phyloP scores from a whole-genome alignment of 345 rosid genomes.

The Gossypium herbaceum region DNA sequence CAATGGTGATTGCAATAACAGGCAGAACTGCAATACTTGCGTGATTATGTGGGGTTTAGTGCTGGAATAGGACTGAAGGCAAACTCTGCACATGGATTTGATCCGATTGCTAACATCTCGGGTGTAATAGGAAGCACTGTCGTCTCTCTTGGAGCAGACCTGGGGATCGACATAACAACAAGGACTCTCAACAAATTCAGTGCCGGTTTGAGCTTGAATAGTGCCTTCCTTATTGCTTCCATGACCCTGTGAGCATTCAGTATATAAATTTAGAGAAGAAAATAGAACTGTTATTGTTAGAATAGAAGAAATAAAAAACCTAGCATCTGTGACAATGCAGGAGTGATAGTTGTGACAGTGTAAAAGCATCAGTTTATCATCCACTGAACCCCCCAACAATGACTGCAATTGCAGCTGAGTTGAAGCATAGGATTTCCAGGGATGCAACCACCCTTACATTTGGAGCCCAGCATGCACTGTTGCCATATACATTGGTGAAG shows the following conservation, averaged over 20 bases:
- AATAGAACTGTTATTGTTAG: no score
- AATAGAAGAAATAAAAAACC: no score
- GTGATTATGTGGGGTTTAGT: slow-evolving; percentile 4
- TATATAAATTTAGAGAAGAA: no score
- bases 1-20: neutral
- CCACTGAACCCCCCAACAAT: slow-evolving; percentile 29
- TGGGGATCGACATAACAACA: slow-evolving; percentile 30
- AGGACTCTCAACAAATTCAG: slow-evolving; percentile 25
- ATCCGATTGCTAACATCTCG: slow-evolving; percentile 37
- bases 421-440: slow-evolving; percentile 29
- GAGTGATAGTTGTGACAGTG: slow-evolving; percentile 32
- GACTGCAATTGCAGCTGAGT: slow-evolving; percentile 50
- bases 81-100: slow-evolving; percentile 19
- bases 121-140: slow-evolving; percentile 35
- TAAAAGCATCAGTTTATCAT: slow-evolving; percentile 34
- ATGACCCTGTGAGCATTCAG: slow-evolving; percentile 40
- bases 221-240: slow-evolving; percentile 33
- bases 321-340: slow-evolving; percentile 30
- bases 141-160: slow-evolving; percentile 40
- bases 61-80: neutral
- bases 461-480: slow-evolving; percentile 41
- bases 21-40: slow-evolving; percentile 10
- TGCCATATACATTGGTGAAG: slow-evolving; percentile 41
- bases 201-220: slow-evolving; percentile 43
- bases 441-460: slow-evolving; percentile 24